These are phyloP conservation scores for Bombardia bombarda DNA, from an alignment of 495 filamentous ascomycete genomes.

Conservation along the genomic window DNA sequence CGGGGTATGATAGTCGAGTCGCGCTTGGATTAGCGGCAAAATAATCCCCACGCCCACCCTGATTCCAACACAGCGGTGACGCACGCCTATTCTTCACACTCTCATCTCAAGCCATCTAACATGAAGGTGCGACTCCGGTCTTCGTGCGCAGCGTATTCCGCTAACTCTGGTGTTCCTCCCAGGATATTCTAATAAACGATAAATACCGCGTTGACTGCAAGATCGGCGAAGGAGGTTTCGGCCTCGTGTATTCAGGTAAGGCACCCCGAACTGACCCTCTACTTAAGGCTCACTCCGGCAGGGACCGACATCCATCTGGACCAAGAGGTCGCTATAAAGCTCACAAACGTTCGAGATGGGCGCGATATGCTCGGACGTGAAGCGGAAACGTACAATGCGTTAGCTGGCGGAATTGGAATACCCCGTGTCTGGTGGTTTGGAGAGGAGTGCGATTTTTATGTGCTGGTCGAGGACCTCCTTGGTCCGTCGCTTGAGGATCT, in stretches of 20 bases:
- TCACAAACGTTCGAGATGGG: constrained; percentile 15
- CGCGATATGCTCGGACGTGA: constrained; percentile 16
- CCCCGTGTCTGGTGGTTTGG: constrained; percentile 21
- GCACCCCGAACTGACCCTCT: neutral
- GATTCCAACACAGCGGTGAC: no score
- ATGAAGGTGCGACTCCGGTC: no score
- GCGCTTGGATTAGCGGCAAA: no score
- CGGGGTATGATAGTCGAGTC: no score
- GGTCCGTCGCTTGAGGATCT: constrained; percentile 33
- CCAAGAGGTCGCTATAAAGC: constrained; percentile 29
- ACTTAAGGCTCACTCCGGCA: constrained; percentile 7
- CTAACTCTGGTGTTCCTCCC: no score
- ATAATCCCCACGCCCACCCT: no score
- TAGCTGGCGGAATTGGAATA: constrained; percentile 21
- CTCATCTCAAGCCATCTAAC: no score
- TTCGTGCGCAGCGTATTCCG: no score
- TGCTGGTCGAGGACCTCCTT: constrained; percentile 27
- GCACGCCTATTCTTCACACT: no score
- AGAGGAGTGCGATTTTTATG: constrained; percentile 18
- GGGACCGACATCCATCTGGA: constrained; percentile 22
- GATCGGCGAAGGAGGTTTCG: constrained; percentile 23
- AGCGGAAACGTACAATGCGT: constrained; percentile 15
- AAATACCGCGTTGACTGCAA: constrained; percentile 18
- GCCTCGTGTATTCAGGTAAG: constrained; percentile 19
- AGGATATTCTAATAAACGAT: constrained; percentile 18